A percentile compares a stretch with the other conserved stretches of the same genome.
Evolutionary conservation across 441 rosid species (phyloP).

Genomic region (Gossypium trilobum): DNA sequence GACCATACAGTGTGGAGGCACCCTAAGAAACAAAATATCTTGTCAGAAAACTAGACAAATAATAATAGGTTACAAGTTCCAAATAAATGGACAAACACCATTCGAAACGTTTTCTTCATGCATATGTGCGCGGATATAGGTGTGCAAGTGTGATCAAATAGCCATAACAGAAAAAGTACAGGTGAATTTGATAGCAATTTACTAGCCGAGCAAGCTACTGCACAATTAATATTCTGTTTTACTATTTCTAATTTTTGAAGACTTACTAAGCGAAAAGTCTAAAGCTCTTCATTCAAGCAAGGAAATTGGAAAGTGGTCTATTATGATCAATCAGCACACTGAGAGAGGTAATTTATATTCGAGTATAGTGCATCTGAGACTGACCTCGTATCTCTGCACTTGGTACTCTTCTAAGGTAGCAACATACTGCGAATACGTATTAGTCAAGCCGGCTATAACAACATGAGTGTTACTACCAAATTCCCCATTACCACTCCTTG

Average conservation of each 20-base stretch:
- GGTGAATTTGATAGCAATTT: background rate
- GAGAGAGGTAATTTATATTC: background rate
- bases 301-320: background rate
- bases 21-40: constrained; percentile 41
- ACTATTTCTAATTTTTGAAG: no score
- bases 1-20: constrained; percentile 82
- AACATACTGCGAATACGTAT: constrained; percentile 79
- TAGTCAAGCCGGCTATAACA: constrained; percentile 80
- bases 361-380: constrained; percentile 1
- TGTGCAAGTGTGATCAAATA: background rate
- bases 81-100: background rate
- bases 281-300: background rate
- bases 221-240: no score
- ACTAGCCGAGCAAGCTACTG: background rate
- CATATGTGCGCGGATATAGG: background rate
- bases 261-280: background rate
- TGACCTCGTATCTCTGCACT: constrained; percentile 84
- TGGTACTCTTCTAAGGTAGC: constrained; percentile 84
- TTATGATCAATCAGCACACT: background rate
- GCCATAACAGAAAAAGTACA: background rate
- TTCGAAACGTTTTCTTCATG: background rate
- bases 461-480: constrained; percentile 45
- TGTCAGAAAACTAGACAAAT: background rate
- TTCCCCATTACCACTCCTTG: constrained; percentile 37
- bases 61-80: background rate